phyloP scores from a whole-genome alignment of 2,329 filamentous ascomycete species.

The Anisogramma anomala region DNA sequence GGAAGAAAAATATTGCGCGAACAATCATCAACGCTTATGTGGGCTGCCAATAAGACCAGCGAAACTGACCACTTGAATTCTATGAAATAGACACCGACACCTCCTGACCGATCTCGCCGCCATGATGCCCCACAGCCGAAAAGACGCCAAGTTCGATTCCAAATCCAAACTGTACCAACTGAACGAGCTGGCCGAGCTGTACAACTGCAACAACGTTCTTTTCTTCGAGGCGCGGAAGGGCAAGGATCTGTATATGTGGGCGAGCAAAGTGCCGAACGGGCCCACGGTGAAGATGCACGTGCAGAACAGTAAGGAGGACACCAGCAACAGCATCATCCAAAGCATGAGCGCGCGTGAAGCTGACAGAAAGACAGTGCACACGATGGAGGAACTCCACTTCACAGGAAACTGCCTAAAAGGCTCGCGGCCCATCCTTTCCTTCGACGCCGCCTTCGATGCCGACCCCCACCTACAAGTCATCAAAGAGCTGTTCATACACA shows the following conservation, averaged over 20 bases:
- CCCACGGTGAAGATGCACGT: conserved; percentile 53
- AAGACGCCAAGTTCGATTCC: conserved; percentile 93
- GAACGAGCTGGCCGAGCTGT: conserved; percentile 62
- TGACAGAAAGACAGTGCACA: conserved; percentile 52
- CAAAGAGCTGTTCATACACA: conserved; percentile 80
- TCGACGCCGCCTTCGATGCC: conserved; percentile 76
- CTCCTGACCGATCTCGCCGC: conserved; percentile 79
- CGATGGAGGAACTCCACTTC: conserved; percentile 94
- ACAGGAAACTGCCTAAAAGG: conserved; percentile 95
- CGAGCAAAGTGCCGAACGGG: conserved; percentile 80
- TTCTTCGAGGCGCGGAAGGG: conserved; percentile 95
- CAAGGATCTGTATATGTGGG: conserved; percentile 89
- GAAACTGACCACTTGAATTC: neutral
- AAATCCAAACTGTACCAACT: conserved; percentile 79
- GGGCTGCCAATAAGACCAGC: neutral
- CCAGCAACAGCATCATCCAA: conserved; percentile 1
- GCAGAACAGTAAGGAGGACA: conserved; percentile 52
- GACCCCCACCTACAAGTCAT: conserved; percentile 71
- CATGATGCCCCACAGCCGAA: conserved; percentile 82
- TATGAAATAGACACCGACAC: conserved; percentile 64
- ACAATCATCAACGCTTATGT: neutral
- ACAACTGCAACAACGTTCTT: conserved; percentile 81
- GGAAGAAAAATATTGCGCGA: conserved; percentile 15
- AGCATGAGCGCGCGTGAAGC: too few species aligned
- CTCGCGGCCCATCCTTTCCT: conserved; percentile 79